phyloP scores from a whole-genome alignment of 83 land plant species.

The Thuja plicata region DNA sequence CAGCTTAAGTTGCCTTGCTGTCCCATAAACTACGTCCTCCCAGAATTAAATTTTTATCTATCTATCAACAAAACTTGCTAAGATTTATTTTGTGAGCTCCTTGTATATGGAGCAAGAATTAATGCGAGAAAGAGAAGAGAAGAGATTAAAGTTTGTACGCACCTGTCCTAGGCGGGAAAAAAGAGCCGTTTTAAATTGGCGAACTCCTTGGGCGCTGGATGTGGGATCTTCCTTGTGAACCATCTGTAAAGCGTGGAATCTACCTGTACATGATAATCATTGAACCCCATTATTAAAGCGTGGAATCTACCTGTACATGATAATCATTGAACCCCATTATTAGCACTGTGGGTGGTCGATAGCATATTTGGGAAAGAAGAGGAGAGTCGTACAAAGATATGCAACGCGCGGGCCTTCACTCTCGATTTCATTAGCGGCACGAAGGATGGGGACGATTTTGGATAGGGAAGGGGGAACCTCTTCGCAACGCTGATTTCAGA shows the following conservation, averaged over 20 bases:
- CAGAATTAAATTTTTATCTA: too few species aligned
- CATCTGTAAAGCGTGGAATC: slow-evolving; percentile 92
- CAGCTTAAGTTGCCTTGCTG: too few species aligned
- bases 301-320: too few species aligned
- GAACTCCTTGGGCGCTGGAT: slow-evolving; percentile 90
- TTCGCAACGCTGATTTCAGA: too few species aligned
- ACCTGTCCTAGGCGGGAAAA: slow-evolving; percentile 88
- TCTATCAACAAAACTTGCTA: too few species aligned
- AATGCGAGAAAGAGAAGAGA: too few species aligned
- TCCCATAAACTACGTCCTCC: too few species aligned
- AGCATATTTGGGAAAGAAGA: too few species aligned
- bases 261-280: slow-evolving; percentile 46
- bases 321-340: neutral
- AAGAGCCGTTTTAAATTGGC: slow-evolving; percentile 93
- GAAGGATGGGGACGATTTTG: slow-evolving; percentile 68
- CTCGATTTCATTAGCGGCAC: slow-evolving; percentile 77
- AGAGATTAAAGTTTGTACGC: too few species aligned
- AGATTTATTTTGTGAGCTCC: too few species aligned
- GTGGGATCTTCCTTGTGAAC: slow-evolving; percentile 87
- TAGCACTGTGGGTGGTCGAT: too few species aligned
- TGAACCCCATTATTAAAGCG: neutral
- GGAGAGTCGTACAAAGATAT: slow-evolving; percentile 51
- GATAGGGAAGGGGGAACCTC: slow-evolving; percentile 68
- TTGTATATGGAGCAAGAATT: too few species aligned
- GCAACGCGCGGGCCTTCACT: slow-evolving; percentile 53